Percentiles rank a stretch among this genome's conserved stretches.
phyloP scores from a whole-genome alignment of 371 early-diverging fungal species.

The Massospora cicadina region DNA sequence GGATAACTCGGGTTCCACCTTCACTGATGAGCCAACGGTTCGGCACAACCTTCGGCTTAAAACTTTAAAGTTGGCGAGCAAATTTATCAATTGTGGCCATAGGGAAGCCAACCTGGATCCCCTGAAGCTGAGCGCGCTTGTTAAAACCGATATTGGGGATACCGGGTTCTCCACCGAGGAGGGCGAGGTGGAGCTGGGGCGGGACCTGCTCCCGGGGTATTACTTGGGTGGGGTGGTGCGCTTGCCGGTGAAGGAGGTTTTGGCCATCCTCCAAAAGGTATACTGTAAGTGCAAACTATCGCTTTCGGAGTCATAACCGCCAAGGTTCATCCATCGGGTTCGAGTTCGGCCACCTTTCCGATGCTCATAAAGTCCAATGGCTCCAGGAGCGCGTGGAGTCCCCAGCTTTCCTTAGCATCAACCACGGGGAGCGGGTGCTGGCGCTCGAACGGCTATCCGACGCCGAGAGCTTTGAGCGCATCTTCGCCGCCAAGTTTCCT shows the following conservation, averaged over 20 bases:
- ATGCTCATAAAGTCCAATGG: constrained; percentile 22
- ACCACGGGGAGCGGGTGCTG: background rate
- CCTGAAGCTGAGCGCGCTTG: constrained; percentile 21
- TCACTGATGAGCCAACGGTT: constrained; percentile 13
- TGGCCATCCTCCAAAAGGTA: constrained; percentile 54
- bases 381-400: constrained; percentile 36
- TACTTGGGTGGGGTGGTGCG: constrained; percentile 26
- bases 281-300: constrained; percentile 45
- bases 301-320: background rate
- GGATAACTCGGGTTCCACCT: constrained; percentile 19
- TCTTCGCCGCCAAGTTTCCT: constrained; percentile 86
- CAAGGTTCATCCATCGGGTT: constrained; percentile 75
- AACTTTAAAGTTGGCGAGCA: constrained; percentile 92
- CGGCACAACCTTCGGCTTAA: constrained; percentile 51
- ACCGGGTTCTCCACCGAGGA: constrained; percentile 38
- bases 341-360: constrained; percentile 93
- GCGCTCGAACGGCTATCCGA: background rate
- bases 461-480: constrained; percentile 69
- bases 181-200: constrained; percentile 45
- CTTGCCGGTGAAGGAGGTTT: constrained; percentile 59
- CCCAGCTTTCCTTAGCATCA: background rate
- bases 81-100: constrained; percentile 78
- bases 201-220: constrained; percentile 70
- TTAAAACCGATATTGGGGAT: constrained; percentile 3
- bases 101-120: constrained; percentile 75